Base-by-base conservation (phyloP, 768 basidiomycete species). In the Pleurotus giganteus region DNA sequence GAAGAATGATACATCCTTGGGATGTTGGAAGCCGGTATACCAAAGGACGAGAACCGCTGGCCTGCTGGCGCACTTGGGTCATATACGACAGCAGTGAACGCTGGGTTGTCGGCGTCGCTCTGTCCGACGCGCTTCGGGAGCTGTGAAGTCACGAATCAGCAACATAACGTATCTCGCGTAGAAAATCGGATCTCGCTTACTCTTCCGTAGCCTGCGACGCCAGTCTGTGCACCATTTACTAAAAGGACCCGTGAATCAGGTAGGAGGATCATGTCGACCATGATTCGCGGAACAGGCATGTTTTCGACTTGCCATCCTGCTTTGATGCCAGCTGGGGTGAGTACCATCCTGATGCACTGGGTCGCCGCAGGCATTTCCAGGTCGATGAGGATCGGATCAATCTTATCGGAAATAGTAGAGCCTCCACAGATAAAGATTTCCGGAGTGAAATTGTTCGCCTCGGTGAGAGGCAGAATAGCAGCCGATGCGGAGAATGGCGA, bases 391-490 rank as follows among this genome's bases (percentile, higher is more conserved):
- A 54, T 59, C 8, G 68, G 54, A 2, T 68, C 63, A 7, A 65
- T 62, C 5, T 57, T 61, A 31, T 74, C 72, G 50, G 63, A 66
- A 2, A 69, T 60, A 15, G 65, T 70, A 7, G 72, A 66, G 19
- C 78, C 78, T 24, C 78, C 78, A 59, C 78, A 80, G 37, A 79
- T 70, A 27, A 80, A 68, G 28, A 79, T 66, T 57, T 77, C 75
- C 4, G 78, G 74, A 6, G 69, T 74, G 56, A 72, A 80, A 39
- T 60, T 60, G 53, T 73, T 62, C 1, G 69, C 70, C 24, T 72
- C 69, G 1, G 66, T 66, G 8, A 75, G 63, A 2, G 73, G 73
- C 2, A 74, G 66, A n/a, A 76, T 61, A 21, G 68, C 66, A 32
- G 64, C 74, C 27, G 65, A 71, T 49, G 70, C 67, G 58, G 77